These are phyloP conservation scores for Leccinum subtestaceum DNA, from an alignment of 768 basidiomycete genomes.

Conservation along the genomic window DNA sequence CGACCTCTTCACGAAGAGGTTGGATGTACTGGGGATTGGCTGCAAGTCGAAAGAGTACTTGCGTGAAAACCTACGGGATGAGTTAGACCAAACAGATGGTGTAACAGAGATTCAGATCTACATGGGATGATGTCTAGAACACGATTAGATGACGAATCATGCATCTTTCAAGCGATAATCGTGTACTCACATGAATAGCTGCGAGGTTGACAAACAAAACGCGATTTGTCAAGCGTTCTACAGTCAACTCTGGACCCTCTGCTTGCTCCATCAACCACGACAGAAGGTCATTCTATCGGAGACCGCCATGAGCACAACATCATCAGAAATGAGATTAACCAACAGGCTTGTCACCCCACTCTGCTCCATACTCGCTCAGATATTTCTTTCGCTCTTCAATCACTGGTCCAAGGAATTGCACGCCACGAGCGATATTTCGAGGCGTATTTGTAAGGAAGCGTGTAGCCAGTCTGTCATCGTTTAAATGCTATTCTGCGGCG, in stretches of 20 bases:
- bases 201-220: not conserved
- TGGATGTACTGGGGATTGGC: not conserved
- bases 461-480: not conserved
- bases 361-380: not conserved
- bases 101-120: not conserved
- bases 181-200: not conserved
- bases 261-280: conserved; percentile 11
- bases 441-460: not conserved
- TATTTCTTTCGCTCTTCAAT: conserved; percentile 1
- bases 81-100: not conserved
- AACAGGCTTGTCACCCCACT: not conserved
- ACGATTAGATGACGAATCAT: not conserved
- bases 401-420: not conserved
- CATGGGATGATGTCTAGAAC: not conserved
- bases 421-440: not conserved
- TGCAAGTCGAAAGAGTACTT: conserved; percentile 2
- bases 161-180: not conserved
- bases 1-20: conserved; percentile 9
- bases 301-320: not conserved
- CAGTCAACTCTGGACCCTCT: not conserved
- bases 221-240: not conserved
- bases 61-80: not conserved
- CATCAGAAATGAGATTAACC: not conserved
- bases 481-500: not conserved
- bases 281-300: not conserved